Base-by-base conservation (phyloP, 2,329 filamentous ascomycete species). In the Davidsoniella virescens region DNA sequence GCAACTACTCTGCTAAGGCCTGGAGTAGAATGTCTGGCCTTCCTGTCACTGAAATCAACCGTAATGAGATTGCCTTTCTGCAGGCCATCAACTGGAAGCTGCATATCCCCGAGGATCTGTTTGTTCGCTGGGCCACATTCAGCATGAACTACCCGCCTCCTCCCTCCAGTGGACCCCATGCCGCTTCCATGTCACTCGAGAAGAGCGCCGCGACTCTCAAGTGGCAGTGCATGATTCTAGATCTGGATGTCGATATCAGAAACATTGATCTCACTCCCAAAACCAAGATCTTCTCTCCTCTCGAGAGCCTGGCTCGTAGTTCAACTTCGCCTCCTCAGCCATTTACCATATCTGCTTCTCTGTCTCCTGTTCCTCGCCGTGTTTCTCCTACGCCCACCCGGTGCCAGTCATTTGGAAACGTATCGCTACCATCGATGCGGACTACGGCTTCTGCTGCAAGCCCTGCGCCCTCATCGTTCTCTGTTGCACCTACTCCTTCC, bases 1-100 rank as follows among this genome's bases (percentile, higher is more conserved):
- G 90, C 58, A 98, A 96, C 67, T 98, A 94, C 67, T 96, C 92
- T 12, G 87, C 92, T 45, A 82, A 90, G 51, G 92, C 92, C 40
- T 98, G 92, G 92, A 96, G 90, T 65, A 96, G 94, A 71, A 98
- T 98, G 58, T 96, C 92, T 16, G 92, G 92, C n/a, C 72, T 98
- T 52, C 87, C 85, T 62, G 88, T 87, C 3, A 71, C 77, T 51
- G 92, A 98, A 67, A 96, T 98, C 65, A 96, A 96, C 66, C 83
- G 87, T 61, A 96, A 96, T 64, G 92, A 98, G 68, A 82, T 93
- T 64, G 80, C 85, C 16, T 98, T 96, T 63, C 74, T 98, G 44
- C 69, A 82, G 54, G 85, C 88, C 43, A 86, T 98, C 55, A 82
- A 87, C 64, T 98, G 90, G 88, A 86, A 87, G 60, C 76, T 98